phyloP scores from a whole-genome alignment of 73 alveolate species.

The Uronychia setigera region DNA sequence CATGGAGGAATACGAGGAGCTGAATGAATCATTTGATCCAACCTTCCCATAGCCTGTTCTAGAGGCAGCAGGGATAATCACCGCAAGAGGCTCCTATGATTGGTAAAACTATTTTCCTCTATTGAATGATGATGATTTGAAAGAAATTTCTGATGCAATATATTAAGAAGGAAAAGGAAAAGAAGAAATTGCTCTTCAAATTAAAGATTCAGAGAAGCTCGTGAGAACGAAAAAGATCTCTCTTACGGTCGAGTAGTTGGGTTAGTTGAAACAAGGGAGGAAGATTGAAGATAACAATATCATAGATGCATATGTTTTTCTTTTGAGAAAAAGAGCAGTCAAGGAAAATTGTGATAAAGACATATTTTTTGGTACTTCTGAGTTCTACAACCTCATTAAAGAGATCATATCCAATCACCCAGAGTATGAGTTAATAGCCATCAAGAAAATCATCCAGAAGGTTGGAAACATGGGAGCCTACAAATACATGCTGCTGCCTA shows the following conservation, averaged over 20 bases:
- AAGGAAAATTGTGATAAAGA: neutral
- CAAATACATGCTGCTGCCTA: neutral
- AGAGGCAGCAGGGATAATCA: neutral
- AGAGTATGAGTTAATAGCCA: neutral
- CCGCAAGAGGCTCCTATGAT: neutral
- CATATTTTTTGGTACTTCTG: neutral
- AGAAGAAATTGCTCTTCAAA: too few species aligned
- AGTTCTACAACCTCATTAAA: neutral
- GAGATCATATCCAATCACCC: neutral
- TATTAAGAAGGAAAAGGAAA: too few species aligned
- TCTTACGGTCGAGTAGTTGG: too few species aligned
- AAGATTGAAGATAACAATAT: neutral
- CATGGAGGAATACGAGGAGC: neutral
- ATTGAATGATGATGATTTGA: neutral
- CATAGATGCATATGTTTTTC: neutral
- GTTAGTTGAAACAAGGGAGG: neutral
- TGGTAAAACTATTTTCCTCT: neutral
- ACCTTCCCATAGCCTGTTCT: neutral
- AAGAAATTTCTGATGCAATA: too few species aligned
- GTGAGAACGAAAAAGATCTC: too few species aligned
- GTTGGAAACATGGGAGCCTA: neutral
- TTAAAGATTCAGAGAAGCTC: too few species aligned
- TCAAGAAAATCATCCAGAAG: neutral
- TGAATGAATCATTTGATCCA: neutral
- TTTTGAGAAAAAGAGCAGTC: neutral